These are phyloP conservation scores for Monosporascus sp. DNA, from an alignment of 2,329 filamentous ascomycete species.

Conservation along the genomic window DNA sequence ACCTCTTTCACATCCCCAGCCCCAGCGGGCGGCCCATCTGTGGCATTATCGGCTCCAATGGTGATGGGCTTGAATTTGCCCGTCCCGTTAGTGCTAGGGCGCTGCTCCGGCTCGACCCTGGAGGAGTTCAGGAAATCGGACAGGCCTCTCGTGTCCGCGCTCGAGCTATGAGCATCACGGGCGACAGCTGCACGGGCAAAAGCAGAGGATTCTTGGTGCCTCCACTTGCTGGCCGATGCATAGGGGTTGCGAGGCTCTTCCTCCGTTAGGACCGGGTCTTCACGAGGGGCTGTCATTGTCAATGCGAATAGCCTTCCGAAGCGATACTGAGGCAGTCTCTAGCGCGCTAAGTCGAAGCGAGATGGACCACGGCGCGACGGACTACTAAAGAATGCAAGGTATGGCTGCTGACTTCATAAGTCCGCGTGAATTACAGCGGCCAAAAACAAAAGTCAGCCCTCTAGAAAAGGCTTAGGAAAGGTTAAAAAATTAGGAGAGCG, in stretches of 20 bases:
- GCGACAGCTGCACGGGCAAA: constrained; percentile 44
- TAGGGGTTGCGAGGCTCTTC: constrained; percentile 44
- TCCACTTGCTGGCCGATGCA: constrained; percentile 54
- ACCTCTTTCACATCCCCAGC: constrained; percentile 50
- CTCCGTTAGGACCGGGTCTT: constrained; percentile 20
- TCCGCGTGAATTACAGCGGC: too few species aligned
- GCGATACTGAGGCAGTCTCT: background rate
- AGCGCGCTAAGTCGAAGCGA: background rate
- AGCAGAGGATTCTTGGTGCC: constrained; percentile 57
- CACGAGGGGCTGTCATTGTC: constrained; percentile 17
- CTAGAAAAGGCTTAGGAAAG: too few species aligned
- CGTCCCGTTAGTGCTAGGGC: constrained; percentile 21
- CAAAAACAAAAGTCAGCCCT: background rate
- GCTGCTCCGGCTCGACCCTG: constrained; percentile 40
- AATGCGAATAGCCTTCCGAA: background rate
- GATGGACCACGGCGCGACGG: background rate
- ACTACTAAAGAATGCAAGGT: background rate
- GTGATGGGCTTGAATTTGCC: constrained; percentile 45
- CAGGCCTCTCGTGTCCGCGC: constrained; percentile 44
- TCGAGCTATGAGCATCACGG: constrained; percentile 34
- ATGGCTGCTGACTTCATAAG: too few species aligned
- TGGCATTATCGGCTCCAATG: constrained; percentile 34
- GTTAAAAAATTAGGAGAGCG: too few species aligned
- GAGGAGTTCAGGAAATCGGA: constrained; percentile 51
- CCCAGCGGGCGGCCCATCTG: constrained; percentile 22